These are phyloP conservation scores for Fragaria nilgerrensis DNA, from an alignment of 306 rosid genomes.

Conservation along the genomic window DNA sequence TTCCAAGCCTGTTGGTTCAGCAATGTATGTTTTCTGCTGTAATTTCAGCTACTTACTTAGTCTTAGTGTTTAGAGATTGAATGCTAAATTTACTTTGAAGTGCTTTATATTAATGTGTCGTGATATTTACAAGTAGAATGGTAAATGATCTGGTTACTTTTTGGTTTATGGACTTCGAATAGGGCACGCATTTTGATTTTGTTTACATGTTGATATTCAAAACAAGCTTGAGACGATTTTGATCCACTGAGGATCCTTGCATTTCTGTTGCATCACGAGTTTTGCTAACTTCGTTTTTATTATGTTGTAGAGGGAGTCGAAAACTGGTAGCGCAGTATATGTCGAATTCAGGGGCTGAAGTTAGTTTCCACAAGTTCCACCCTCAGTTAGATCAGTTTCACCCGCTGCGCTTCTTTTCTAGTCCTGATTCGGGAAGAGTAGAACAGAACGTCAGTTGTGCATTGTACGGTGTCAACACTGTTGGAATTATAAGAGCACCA, in stretches of 20 bases:
- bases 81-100: not conserved
- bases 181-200: not conserved
- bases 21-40: constrained; percentile 39
- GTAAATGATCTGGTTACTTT: not conserved
- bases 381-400: constrained; percentile 58
- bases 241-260: not conserved
- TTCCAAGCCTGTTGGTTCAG: constrained; percentile 29
- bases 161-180: not conserved
- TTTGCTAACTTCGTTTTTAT: too few relatives aligned
- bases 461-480: constrained; percentile 57
- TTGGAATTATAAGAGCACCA: constrained; percentile 91
- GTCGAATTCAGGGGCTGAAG: constrained; percentile 76
- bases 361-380: constrained; percentile 71
- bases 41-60: not conserved
- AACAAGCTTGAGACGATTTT: not conserved
- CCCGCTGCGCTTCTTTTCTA: constrained; percentile 76
- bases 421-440: constrained; percentile 54
- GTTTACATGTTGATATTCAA: not conserved
- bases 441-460: constrained; percentile 60
- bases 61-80: not conserved
- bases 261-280: too few relatives aligned
- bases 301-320: constrained; percentile 60
- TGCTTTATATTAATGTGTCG: not conserved
- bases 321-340: constrained; percentile 63
- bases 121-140: not conserved